phyloP scores from a whole-genome alignment of 2,329 filamentous ascomycete species.

The Leptodontidium sp. region DNA sequence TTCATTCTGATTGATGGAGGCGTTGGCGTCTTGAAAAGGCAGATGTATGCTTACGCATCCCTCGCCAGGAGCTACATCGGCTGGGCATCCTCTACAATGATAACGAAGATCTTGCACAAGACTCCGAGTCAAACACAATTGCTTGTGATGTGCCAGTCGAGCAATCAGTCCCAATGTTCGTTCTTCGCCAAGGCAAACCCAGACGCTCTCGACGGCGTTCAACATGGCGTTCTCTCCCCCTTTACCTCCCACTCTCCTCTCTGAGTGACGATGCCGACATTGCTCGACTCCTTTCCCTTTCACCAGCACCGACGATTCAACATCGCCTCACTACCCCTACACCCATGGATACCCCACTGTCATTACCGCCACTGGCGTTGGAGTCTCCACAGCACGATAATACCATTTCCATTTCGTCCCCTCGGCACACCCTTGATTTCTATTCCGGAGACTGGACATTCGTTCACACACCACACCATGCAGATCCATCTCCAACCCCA shows the following conservation, averaged over 20 bases:
- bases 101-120: constrained; percentile 21
- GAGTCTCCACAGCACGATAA: constrained; percentile 20
- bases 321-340: constrained; percentile 29
- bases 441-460: constrained; percentile 39
- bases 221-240: constrained; percentile 31
- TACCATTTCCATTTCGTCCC: constrained; percentile 22
- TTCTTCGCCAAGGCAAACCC: constrained; percentile 35
- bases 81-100: constrained; percentile 39
- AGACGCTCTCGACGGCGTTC: constrained; percentile 33
- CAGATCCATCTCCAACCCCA: constrained; percentile 27
- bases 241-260: constrained; percentile 35
- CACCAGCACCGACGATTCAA: constrained; percentile 36
- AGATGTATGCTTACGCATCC: constrained; percentile 44
- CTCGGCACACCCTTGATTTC: constrained; percentile 12
- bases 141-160: constrained; percentile 32
- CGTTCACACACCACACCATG: constrained; percentile 30
- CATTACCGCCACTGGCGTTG: constrained; percentile 36
- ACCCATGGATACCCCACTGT: constrained; percentile 38
- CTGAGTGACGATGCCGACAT: constrained; percentile 38
- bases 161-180: constrained; percentile 34
- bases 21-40: constrained; percentile 26
- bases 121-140: constrained; percentile 27
- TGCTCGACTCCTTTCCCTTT: constrained; percentile 29
- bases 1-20: constrained; percentile 18
- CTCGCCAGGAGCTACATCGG: constrained; percentile 39